Evolutionary conservation across 257 asterid species (phyloP).

Genomic region (Asclepias syriaca): DNA sequence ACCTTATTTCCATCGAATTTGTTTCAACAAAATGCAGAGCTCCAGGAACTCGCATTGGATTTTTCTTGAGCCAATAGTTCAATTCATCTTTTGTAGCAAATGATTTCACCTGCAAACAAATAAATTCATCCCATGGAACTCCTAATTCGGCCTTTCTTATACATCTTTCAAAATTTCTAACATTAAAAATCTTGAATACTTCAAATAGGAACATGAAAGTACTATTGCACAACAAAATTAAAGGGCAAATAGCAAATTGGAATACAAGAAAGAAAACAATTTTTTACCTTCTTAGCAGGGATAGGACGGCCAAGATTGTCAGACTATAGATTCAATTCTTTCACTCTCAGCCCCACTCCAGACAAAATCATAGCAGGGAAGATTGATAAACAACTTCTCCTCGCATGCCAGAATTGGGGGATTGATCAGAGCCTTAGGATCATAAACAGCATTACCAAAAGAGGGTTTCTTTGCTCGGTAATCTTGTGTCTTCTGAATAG

Average conservation of each 20-base stretch:
- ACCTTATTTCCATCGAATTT: slow-evolving; percentile 27
- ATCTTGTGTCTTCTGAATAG: slow-evolving; percentile 13
- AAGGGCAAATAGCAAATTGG: neutral
- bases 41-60: slow-evolving; percentile 34
- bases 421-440: slow-evolving; percentile 19
- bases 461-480: slow-evolving; percentile 1
- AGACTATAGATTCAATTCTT: slow-evolving; percentile 25
- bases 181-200: neutral
- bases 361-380: slow-evolving; percentile 36
- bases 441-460: slow-evolving; percentile 7
- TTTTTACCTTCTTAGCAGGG: slow-evolving; percentile 21
- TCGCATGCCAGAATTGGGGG: slow-evolving; percentile 40
- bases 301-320: slow-evolving; percentile 34
- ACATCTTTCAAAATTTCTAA: neutral
- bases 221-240: neutral
- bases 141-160: too few species aligned
- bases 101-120: slow-evolving; percentile 29
- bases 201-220: neutral
- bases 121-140: neutral
- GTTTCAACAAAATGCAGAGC: slow-evolving; percentile 32
- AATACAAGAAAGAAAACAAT: neutral
- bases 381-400: slow-evolving; percentile 25
- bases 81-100: slow-evolving; percentile 31
- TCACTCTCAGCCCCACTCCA: slow-evolving; percentile 34
- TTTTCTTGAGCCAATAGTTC: slow-evolving; percentile 28